Base-by-base conservation (phyloP, 2,329 filamentous ascomycete genomes). In the Fusarium zealandicum region DNA sequence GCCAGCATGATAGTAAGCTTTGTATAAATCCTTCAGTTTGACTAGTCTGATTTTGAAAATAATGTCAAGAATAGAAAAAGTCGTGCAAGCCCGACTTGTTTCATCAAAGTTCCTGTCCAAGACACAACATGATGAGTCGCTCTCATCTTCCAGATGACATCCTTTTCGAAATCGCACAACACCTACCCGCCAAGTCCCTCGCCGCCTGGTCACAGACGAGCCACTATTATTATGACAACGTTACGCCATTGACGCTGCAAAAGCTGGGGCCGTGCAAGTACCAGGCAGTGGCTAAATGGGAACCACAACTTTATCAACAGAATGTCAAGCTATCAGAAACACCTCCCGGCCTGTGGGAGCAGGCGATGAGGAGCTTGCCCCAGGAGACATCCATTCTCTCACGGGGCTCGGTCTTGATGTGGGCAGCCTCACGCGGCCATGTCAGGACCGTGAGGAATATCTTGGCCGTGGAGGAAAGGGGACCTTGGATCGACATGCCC, bases 401-500 rank as follows among this genome's bases (percentile, higher is more conserved):
- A 6, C 22, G 47, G 1, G 40, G 32, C 39, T 35, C 51, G 6
- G 20, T 56, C 8, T 13, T 56, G 22, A 10, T 49, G 1, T 56
- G 43, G 52, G 47, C 52, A 6, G 48, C 52, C 16, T 44, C 31
- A 7, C 30, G 11, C 4, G 52, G 52, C 20, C 51, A 49, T 8
- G 6, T 42, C 18, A 18, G n/a, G 14, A 33, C 48, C 2, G 42
- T 49, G 16, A 39, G 5, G 10, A 39, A 12, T 1, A 30, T 58
- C 11, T 22, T 55, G 18, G 35, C 22, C 2, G 10, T 42, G 27
- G 28, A 38, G 14, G 30, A 27, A 4, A 36, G 16, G 18, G 36
- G 43, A 1, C 31, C 9, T 58, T 36, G 45, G 45, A 38, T 59
- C 38, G 38, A 59, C 16, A 48, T 25, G 9, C 43, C 55, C 3